Evolutionary conservation across 208 protist genomes (phyloP), one percentile per base, ranked within the genome.

Genomic region (Naegleria gruberi): DNA sequence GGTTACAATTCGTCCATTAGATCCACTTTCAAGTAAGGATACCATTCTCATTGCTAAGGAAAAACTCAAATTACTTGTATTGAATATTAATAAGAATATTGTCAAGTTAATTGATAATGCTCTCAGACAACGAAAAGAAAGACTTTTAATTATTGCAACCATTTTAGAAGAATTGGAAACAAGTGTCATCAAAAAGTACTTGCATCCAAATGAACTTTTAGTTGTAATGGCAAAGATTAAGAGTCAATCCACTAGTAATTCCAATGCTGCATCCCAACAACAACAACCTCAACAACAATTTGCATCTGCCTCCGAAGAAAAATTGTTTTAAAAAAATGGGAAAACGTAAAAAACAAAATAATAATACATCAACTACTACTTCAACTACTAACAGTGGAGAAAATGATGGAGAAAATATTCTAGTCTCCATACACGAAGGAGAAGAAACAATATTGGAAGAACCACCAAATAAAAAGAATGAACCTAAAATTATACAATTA

Each of bases 91-190:
- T 40, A 46, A 55, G 17, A 55, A 46, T 55, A 15, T 87, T 40
- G 83, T 87, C 6, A 87, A 87, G 12, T 55, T 87, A n/a, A 87
- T 87, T 26, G 83, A 87, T 40, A 46, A 87, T 41, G 44, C 43
- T n/a, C 30, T 87, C 4, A 45, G 42, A 87, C 83, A 87, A 55
- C 34, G 83, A 55, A 87, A 87, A 55, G 83, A 87, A 87, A 46
- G 83, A 55, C 55, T 87, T 37, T 40, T 87, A 19, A 10, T 87
- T 40, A 34, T 41, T 37, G 83, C 83, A 55, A 87, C 83, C 23
- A 87, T 87, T 23, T 41, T 87, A 23, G 41, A 46, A 4, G 83
- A 87, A 51, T 40, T 87, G 37, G 83, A 87, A 87, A 77, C 51
- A 65, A 65, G 51, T 65, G 15, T 23, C 51, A 65, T 65, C 51